phyloP scores from a whole-genome alignment of 192 early-diverging fungal species.

The Umbelopsis sp. region DNA sequence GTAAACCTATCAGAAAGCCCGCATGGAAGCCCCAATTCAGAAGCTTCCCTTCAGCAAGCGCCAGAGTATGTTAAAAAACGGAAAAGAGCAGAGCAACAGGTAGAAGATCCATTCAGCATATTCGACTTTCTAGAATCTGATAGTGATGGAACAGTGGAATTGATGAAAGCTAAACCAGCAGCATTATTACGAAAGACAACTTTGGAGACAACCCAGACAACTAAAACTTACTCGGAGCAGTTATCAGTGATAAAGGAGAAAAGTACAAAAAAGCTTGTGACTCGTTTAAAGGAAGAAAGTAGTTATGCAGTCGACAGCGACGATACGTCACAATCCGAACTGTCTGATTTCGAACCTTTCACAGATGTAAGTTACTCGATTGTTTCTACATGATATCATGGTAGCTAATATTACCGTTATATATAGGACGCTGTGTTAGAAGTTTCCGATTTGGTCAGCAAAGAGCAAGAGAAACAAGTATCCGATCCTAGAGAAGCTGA shows the following conservation, averaged over 20 bases:
- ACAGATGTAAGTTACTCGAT: neutral
- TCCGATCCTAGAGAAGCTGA: neutral
- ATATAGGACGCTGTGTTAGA: too few relatives aligned
- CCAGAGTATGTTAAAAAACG: neutral
- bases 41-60: neutral
- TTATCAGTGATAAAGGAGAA: neutral
- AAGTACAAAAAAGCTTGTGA: neutral
- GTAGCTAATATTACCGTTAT: too few relatives aligned
- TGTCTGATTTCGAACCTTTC: neutral
- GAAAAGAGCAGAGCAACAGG: neutral
- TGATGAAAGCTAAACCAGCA: neutral
- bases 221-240: neutral
- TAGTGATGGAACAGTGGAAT: neutral
- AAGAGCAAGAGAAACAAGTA: neutral
- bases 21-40: too few relatives aligned
- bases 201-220: neutral
- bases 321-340: neutral
- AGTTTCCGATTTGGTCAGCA: neutral
- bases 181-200: too few relatives aligned
- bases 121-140: neutral
- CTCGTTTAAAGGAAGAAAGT: neutral
- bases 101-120: neutral
- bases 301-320: neutral
- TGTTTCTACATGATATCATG: too few relatives aligned
- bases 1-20: too few relatives aligned